Evolutionary conservation across 75 land plant species (phyloP), one percentile per base, ranked within the genome.

Genomic region (Ceratopteris richardii): DNA sequence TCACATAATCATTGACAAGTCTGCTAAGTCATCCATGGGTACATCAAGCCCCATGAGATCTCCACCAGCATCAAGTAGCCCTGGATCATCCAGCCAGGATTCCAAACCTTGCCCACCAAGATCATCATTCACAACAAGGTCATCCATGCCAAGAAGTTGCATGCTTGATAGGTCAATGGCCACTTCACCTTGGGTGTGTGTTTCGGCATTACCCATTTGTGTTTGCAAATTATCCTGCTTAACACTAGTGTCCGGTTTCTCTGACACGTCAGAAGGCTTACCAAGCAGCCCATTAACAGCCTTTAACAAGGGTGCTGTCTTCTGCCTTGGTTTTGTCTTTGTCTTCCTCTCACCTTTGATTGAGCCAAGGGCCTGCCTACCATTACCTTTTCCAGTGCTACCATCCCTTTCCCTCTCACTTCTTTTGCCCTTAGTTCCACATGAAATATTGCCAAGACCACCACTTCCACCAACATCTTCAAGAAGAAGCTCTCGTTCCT

Each of bases 361-460:
- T 63, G 51, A 73, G 44, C 75, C 63, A 4, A 66, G 29, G 29
- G 68, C 65, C 20, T 75, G 80, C 10, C 82, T 14, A 14, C 62
- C 44, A 73, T 83, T 63, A 51, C 66, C 69, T 63, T 84, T 22
- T 60, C 51, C 21, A 1, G 73, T 76, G 47, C 81, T 87, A 31
- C 83, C 79, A 4, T 91, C 92, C 52, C 88, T 76, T 25, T 90
- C 96, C 33, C 93, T 73, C 62, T 80, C 97, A 60, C 88, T 91
- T 40, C 88, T 68, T 61, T 91, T 91, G 55, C 97, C 97, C 56
- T 91, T 91, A 0, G 81, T 48, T 54, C 81, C 78, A 64, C 76
- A 48, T 69, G 51, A 19, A 48, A 62, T 61, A 66, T 52, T 59
- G 54, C 73, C 88, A 69, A 79, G 53, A 43, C 66, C 62, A 25